phyloP scores from a whole-genome alignment of 1,284 basidiomycete genomes.

The Xanthoconium separans region DNA sequence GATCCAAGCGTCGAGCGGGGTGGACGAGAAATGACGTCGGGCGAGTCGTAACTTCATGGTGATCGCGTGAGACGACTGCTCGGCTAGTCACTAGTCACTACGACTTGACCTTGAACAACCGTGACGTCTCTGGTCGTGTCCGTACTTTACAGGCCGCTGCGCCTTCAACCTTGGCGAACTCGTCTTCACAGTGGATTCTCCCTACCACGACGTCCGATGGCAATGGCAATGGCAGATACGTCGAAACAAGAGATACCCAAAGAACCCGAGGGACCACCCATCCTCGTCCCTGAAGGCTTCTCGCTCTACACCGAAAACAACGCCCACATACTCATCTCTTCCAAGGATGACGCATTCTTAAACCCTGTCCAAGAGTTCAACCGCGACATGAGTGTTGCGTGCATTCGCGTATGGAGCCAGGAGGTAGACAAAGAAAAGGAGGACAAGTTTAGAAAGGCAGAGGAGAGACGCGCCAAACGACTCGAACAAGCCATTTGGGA shows the following conservation, averaged over 20 bases:
- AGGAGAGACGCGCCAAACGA: conserved; percentile 37
- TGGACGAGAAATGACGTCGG: conserved; percentile 11
- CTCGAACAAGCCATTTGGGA: conserved; percentile 28
- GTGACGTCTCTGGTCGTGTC: conserved; percentile 19
- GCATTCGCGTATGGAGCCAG: conserved; percentile 86
- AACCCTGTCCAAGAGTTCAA: conserved; percentile 99
- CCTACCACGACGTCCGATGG: conserved; percentile 7
- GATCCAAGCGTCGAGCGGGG: conserved; percentile 52
- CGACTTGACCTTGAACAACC: not conserved
- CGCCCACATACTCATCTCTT: conserved; percentile 78
- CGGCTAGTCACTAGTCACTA: too few species aligned
- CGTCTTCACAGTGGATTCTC: conserved; percentile 1
- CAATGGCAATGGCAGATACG: conserved; percentile 5
- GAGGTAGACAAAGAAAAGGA: conserved; percentile 67
- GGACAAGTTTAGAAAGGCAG: conserved; percentile 53
- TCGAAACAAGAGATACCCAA: conserved; percentile 1
- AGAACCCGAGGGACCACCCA: conserved; percentile 17
- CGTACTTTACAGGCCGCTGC: conserved; percentile 29
- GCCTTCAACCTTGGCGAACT: conserved; percentile 15
- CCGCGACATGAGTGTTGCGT: conserved; percentile 88
- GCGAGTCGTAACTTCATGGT: not conserved
- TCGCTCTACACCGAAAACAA: conserved; percentile 84
- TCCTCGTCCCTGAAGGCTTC: conserved; percentile 70
- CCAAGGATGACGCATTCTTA: conserved; percentile 82
- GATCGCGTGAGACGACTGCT: not conserved